Base-by-base conservation (phyloP, 202 grass and related monocot genomes). In the Eragrostis tef region DNA sequence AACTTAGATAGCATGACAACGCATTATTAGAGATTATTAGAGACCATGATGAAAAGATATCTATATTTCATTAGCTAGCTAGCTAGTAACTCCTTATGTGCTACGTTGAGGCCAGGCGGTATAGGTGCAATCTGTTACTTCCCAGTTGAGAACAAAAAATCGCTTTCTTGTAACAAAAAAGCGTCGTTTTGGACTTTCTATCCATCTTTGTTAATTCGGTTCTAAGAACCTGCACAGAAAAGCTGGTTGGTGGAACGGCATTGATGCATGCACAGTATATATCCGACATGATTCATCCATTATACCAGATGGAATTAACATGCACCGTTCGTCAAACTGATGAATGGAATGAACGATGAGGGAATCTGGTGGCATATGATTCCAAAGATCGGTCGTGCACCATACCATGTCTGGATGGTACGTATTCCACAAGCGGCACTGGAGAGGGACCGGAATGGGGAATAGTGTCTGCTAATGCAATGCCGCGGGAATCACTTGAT, bases 221-320 rank as follows among this genome's bases (percentile, higher is more conserved):
- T 45, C 27, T 21, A 13, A 58, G 48, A 73, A 58, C 76, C 66
- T 65, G 31, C 69, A n/a, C 52, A 9, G 4, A 20, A 54, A 72
- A 73, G 57, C 57, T 73, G 26, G 21, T 62, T 73, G 80, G 70
- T 81, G 84, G 50, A 80, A 27, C 5, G 27, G 52, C 47, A 82
- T 21, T 14, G 22, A 77, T 87, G 78, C 56, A 62, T 34, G 54
- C 70, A 21, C 27, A 63, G 54, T 71, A 87, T 78, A 78, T 61
- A 84, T 85, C 69, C 82, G 49, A 42, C 64, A 62, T 61, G 42
- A 7, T 58, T 22, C 20, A 22, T 34, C 13, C 11, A 64, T 45
- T 75, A 8, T 31, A 31, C 25, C 25, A 27, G 7, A 63, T 42
- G 29, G 60, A 53, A 52, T 10, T 47, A n/a, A 12, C 66, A 79